Evolutionary conservation across 2,329 filamentous ascomycete species (phyloP).

Genomic region (Zymoseptoria tritici): DNA sequence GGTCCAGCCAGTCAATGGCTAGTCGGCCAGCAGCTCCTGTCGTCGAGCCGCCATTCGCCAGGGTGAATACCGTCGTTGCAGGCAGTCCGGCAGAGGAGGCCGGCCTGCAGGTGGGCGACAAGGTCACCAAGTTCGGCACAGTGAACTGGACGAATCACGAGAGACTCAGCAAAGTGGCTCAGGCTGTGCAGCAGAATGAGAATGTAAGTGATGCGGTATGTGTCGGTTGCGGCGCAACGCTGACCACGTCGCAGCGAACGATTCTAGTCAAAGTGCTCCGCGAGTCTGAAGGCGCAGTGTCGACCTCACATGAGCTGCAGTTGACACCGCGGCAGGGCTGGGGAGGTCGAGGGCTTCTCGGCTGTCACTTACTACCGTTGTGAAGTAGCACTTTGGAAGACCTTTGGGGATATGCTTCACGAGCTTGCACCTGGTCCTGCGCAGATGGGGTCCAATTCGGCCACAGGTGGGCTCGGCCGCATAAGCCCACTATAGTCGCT

Average conservation of each 20-base stretch:
- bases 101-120: constrained; percentile 72
- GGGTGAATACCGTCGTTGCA: constrained; percentile 72
- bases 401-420: background rate
- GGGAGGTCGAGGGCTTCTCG: constrained; percentile 83
- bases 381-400: constrained; percentile 38
- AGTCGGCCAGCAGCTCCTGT: constrained; percentile 21
- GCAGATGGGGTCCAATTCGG: background rate
- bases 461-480: background rate
- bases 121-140: constrained; percentile 75
- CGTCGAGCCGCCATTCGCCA: constrained; percentile 67
- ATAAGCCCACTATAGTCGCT: background rate
- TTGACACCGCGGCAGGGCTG: constrained; percentile 73
- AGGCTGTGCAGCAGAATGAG: constrained; percentile 83
- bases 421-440: background rate
- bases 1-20: background rate
- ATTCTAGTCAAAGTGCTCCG: constrained; percentile 63
- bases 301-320: constrained; percentile 56
- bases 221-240: background rate
- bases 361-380: constrained; percentile 80
- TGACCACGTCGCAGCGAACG: constrained; percentile 46
- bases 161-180: constrained; percentile 74
- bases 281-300: constrained; percentile 53
- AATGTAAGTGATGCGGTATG: constrained; percentile 54
- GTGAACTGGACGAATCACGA: constrained; percentile 83
- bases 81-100: constrained; percentile 76